Base-by-base conservation (phyloP, 495 filamentous ascomycete genomes). In the Hamigera avellanea region DNA sequence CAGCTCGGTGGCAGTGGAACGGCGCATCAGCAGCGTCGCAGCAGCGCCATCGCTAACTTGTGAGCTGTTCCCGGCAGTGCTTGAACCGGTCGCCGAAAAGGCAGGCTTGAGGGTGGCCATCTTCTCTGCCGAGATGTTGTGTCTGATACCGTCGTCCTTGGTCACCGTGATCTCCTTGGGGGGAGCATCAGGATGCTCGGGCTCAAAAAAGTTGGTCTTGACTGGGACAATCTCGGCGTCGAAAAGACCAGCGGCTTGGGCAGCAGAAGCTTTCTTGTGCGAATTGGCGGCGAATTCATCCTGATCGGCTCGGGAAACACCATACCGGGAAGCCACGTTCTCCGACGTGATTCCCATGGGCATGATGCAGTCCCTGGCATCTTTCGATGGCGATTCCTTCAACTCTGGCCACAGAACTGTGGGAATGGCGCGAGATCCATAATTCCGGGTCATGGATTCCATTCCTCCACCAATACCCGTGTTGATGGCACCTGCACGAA, bases 371-470 rank as follows among this genome's bases (percentile, higher is more conserved):
- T 93, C 87, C 26, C 69, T 53, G 6, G 83, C 80, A 38, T 91
- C 81, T 54, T 81, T 66, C 6, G 74, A 75, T 6, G 53, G 52
- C 1, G 66, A 76, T 2, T 82, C 69, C 46, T 65, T 75, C 39
- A 94, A 56, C 31, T 72, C 79, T 1, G 78, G 73, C 79, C 85
- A 93, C n/a, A 83, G 54, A 28, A 83, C 74, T 2, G 74, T 78
- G 0, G 88, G 88, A 37, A 95, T 89, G 6, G 88, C 88, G 36
- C 75, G 64, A 0, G 66, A 73, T 6, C 79, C 85, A 58, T 95
- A 95, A 56, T 93, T 93, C 36, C 80, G 60, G 33, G 83, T 93
- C 87, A 95, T 94, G 53, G 76, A 83, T 68, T 95, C 87, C 81
- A 89, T 93, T 13, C 87, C 87, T 14, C 81, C 88, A 25, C 78